Evolutionary conservation across 1,139 yeast species (phyloP).

Genomic region (Geotrichum cucujoidarum): DNA sequence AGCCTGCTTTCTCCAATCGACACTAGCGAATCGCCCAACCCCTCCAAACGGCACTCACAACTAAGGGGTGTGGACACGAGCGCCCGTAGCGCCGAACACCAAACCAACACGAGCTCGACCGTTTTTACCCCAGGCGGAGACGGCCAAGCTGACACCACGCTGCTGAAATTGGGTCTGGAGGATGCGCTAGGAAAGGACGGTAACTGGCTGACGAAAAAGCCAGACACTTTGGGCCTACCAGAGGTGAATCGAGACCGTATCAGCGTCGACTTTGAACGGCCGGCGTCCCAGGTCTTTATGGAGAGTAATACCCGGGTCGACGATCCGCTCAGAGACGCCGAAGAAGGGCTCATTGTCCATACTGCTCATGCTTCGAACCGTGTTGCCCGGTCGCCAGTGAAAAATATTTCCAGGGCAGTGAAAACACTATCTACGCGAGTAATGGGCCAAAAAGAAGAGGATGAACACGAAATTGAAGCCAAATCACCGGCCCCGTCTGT

Average conservation of each 20-base stretch:
- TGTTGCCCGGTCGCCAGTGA: slow-evolving; percentile 5
- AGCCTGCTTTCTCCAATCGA: neutral
- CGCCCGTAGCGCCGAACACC: neutral
- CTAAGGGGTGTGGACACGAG: slow-evolving; percentile 6
- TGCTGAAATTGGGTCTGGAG: slow-evolving; percentile 21
- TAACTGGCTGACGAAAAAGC: slow-evolving; percentile 14
- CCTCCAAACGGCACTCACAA: neutral
- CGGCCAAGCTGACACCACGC: neutral
- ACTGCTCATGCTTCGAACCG: neutral
- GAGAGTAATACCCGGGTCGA: neutral
- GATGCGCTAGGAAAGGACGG: slow-evolving; percentile 30
- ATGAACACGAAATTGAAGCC: too few relatives aligned
- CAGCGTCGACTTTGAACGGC: slow-evolving; percentile 1
- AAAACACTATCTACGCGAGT: slow-evolving; percentile 11
- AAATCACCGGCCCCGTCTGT: neutral
- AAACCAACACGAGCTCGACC: neutral
- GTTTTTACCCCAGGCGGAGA: slow-evolving; percentile 3
- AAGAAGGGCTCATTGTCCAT: slow-evolving; percentile 2
- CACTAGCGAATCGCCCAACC: neutral
- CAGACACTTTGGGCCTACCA: neutral
- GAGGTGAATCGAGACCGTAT: slow-evolving; percentile 5
- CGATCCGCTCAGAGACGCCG: slow-evolving; percentile 2
- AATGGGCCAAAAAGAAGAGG: slow-evolving; percentile 6
- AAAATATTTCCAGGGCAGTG: slow-evolving; percentile 11
- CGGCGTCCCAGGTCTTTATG: neutral